Percentiles rank a stretch among this genome's conserved stretches.
phyloP scores from a whole-genome alignment of 2,329 filamentous ascomycete genomes.

The Bipolaris zeicola region DNA sequence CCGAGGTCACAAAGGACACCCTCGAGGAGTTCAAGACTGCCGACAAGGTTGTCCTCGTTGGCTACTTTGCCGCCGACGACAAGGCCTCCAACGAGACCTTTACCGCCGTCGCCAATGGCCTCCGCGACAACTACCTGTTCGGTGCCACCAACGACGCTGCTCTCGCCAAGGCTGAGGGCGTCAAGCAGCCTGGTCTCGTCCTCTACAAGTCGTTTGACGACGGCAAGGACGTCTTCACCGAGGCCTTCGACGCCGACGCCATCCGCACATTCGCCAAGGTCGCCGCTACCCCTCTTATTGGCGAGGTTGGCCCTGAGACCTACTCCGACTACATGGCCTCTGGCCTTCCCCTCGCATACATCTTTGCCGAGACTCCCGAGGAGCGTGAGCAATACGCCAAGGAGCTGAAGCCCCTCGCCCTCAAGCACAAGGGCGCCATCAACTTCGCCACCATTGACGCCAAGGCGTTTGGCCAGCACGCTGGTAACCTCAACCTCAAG shows the following conservation, averaged over 20 bases:
- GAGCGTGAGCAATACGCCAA: constrained; percentile 81
- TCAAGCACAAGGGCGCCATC: constrained; percentile 90
- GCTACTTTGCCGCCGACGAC: constrained; percentile 79
- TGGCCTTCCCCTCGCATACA: constrained; percentile 92
- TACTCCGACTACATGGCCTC: constrained; percentile 94
- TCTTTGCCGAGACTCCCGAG: constrained; percentile 91
- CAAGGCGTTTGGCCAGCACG: constrained; percentile 90
- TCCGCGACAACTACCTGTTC: constrained; percentile 92
- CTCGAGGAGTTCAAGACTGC: constrained; percentile 96
- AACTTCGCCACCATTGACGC: constrained; percentile 99
- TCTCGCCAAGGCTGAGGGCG: constrained; percentile 87
- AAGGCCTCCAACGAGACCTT: constrained; percentile 90
- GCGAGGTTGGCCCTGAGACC: constrained; percentile 95
- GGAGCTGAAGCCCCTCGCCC: constrained; percentile 81
- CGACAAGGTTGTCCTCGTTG: constrained; percentile 94
- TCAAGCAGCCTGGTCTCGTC: constrained; percentile 83
- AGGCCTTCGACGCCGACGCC: constrained; percentile 79
- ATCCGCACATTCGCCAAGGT: constrained; percentile 85
- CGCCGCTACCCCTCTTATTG: constrained; percentile 85
- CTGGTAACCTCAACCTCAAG: constrained; percentile 95
- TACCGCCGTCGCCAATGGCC: constrained; percentile 71
- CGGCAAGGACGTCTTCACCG: constrained; percentile 83
- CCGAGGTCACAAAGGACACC: constrained; percentile 77
- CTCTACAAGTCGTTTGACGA: constrained; percentile 99
- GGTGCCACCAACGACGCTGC: constrained; percentile 82